phyloP scores from a whole-genome alignment of 495 filamentous ascomycete species.

The Annulohypoxylon moriforme region DNA sequence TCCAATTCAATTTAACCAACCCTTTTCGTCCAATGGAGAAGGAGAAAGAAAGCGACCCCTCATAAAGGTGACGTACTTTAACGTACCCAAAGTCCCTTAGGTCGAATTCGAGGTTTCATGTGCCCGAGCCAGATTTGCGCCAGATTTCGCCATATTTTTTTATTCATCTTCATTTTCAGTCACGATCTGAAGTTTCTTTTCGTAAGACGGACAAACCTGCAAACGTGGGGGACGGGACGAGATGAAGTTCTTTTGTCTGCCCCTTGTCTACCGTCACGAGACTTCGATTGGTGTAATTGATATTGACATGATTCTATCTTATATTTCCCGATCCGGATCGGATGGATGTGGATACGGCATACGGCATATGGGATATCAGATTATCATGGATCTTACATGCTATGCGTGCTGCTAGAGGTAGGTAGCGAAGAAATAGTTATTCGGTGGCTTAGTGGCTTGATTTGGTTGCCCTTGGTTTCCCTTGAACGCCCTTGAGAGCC shows the following conservation, averaged over 20 bases:
- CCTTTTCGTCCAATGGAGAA: constrained; percentile 21
- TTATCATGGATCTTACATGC: too few relatives aligned
- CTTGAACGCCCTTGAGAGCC: not conserved
- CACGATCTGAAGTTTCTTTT: not conserved
- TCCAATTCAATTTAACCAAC: constrained; percentile 16
- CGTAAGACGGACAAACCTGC: not conserved
- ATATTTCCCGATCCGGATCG: constrained; percentile 21
- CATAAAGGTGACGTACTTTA: constrained; percentile 36
- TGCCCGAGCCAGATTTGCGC: constrained; percentile 13
- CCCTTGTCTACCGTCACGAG: constrained; percentile 2
- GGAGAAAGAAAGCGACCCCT: constrained; percentile 29
- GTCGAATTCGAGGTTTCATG: constrained; percentile 38
- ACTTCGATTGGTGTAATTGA: not conserved
- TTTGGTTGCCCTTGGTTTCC: not conserved
- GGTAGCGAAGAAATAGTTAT: constrained; percentile 1
- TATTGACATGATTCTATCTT: not conserved
- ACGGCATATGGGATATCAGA: not conserved
- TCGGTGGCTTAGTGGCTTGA: constrained; percentile 5
- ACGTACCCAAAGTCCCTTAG: not conserved
- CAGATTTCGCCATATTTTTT: not conserved
- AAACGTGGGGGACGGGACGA: not conserved
- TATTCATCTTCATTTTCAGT: constrained; percentile 1
- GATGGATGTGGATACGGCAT: not conserved
- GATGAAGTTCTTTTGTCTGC: not conserved
- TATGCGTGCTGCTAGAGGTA: too few relatives aligned